Conservation (phyloP, 2,329 filamentous ascomycete species). For the Beauveria australis region DNA sequence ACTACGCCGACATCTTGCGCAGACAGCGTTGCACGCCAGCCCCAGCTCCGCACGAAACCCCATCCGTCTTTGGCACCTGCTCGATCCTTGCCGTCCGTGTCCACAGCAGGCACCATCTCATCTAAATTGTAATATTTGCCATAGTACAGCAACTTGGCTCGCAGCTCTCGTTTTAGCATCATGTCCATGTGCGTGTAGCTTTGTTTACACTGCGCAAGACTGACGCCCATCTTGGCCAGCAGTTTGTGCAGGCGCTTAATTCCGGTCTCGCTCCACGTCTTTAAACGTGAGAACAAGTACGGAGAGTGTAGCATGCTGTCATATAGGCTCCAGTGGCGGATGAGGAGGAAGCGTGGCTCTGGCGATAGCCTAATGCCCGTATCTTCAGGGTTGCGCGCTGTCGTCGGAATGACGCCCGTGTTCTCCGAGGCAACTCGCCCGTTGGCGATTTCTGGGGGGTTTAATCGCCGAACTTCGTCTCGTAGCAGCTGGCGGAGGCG, state of each 20-base stretch:
- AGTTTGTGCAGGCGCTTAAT: conserved; percentile 87
- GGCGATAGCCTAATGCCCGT: conserved; percentile 87
- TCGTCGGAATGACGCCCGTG: conserved; percentile 79
- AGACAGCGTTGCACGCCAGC: conserved; percentile 89
- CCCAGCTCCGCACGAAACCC: conserved; percentile 97
- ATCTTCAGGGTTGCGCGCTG: conserved; percentile 81
- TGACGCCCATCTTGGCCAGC: conserved; percentile 96
- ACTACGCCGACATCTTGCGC: conserved; percentile 93
- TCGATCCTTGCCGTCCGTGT: conserved; percentile 60
- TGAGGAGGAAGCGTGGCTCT: conserved; percentile 85
- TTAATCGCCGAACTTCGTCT: conserved; percentile 89
- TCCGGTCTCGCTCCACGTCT: conserved; percentile 89
- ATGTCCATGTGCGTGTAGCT: conserved; percentile 98
- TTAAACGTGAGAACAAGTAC: conserved; percentile 82
- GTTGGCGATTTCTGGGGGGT: conserved; percentile 63
- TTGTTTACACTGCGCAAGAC: conserved; percentile 85
- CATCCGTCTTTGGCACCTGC: conserved; percentile 79
- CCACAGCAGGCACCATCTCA: conserved; percentile 76
- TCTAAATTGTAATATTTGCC: conserved; percentile 90
- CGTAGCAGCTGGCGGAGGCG: conserved; percentile 77
- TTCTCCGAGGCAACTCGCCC: conserved; percentile 57
- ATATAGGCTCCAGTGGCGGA: conserved; percentile 94
- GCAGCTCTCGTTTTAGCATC: conserved; percentile 81
- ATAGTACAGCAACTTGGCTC: conserved; percentile 81
- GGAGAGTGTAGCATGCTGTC: conserved; percentile 98